Conservation (phyloP, 495 filamentous ascomycete genomes). For the Hypomontagnella submonticulosa region DNA sequence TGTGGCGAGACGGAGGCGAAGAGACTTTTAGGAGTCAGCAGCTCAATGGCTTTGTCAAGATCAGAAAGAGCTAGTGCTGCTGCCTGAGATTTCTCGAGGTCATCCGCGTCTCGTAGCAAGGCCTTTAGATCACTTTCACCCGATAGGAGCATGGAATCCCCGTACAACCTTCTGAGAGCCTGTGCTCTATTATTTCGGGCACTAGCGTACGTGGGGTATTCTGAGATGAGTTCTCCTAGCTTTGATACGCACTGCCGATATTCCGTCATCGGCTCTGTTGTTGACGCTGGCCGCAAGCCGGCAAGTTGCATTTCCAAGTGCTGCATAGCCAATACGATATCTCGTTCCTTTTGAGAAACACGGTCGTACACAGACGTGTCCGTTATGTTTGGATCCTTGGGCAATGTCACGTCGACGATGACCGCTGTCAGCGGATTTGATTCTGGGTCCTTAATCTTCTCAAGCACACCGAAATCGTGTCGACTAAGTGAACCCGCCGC, state of each 20-base stretch:
- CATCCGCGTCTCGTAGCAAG: conserved; percentile 45
- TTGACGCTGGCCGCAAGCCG: conserved; percentile 44
- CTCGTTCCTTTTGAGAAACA: conserved; percentile 54
- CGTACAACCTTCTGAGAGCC: conserved; percentile 67
- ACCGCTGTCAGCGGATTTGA: conserved; percentile 65
- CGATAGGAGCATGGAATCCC: conserved; percentile 59
- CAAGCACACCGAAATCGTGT: conserved; percentile 77
- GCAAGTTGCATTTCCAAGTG: conserved; percentile 60
- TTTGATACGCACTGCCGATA: conserved; percentile 55
- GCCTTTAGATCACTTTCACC: conserved; percentile 35
- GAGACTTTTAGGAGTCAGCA: conserved; percentile 67
- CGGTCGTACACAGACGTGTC: conserved; percentile 52
- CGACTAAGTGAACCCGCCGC: conserved; percentile 65
- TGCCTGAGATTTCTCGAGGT: conserved; percentile 47
- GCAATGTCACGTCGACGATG: conserved; percentile 66
- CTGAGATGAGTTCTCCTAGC: conserved; percentile 65
- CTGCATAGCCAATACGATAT: conserved; percentile 62
- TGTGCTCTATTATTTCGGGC: conserved; percentile 84
- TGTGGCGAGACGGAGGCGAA: conserved; percentile 65
- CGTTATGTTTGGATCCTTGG: conserved; percentile 68
- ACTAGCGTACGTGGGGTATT: conserved; percentile 75
- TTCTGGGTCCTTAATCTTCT: conserved; percentile 84
- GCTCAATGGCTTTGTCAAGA: conserved; percentile 71
- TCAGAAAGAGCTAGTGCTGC: conserved; percentile 65
- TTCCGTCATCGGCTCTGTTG: conserved; percentile 43